phyloP scores from a whole-genome alignment of 2,329 filamentous ascomycete genomes.

The Dactylonectria estremocensis region DNA sequence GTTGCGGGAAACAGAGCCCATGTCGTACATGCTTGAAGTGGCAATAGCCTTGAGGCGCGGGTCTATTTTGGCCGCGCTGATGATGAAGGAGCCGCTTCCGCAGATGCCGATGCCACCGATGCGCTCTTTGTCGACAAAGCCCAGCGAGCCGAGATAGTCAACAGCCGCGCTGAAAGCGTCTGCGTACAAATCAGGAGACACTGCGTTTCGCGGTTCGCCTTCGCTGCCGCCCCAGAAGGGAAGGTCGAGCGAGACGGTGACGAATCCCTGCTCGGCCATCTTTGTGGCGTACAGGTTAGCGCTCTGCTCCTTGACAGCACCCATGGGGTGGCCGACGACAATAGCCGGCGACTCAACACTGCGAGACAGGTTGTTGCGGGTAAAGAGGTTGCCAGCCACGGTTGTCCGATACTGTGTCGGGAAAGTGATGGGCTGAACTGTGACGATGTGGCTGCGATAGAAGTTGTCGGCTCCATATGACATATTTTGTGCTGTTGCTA shows the following conservation, averaged over 20 bases:
- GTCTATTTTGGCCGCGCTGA: constrained; percentile 55
- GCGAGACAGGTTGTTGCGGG: constrained; percentile 7
- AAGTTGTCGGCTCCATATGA: constrained; percentile 25
- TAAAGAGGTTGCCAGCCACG: constrained; percentile 15
- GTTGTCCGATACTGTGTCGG: constrained; percentile 1
- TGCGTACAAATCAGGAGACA: constrained; percentile 46
- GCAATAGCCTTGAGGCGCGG: constrained; percentile 43
- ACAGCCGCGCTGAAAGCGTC: constrained; percentile 52
- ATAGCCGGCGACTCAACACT: constrained; percentile 36
- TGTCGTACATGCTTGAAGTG: constrained; percentile 31
- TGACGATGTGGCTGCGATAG: constrained; percentile 17
- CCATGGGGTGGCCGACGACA: constrained; percentile 49
- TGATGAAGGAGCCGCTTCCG: constrained; percentile 49
- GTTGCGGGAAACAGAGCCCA: background rate
- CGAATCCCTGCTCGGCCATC: constrained; percentile 19
- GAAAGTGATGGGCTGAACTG: constrained; percentile 12
- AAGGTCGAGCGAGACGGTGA: constrained; percentile 4
- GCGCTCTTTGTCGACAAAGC: constrained; percentile 47
- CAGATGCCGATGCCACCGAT: constrained; percentile 52
- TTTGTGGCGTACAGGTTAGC: constrained; percentile 52
- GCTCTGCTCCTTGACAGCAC: constrained; percentile 51
- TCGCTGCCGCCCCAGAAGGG: constrained; percentile 12
- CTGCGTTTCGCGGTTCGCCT: constrained; percentile 35
- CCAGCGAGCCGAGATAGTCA: constrained; percentile 47
- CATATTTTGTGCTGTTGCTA: constrained; percentile 13